These are phyloP conservation scores for Begonia masoniana DNA, from an alignment of 306 rosid genomes.

Conservation along the genomic window DNA sequence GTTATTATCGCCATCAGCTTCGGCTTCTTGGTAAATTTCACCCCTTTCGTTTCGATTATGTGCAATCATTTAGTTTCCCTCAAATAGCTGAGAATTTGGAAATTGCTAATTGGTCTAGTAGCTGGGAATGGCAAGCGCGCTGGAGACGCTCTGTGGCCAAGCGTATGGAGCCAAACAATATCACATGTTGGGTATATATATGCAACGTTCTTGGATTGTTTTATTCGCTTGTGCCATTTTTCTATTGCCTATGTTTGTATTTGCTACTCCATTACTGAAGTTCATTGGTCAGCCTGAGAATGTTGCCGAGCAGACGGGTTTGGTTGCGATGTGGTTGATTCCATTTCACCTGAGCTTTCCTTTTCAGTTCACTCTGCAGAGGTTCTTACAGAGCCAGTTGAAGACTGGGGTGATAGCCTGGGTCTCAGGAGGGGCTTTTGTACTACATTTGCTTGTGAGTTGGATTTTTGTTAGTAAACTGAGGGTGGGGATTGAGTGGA, in stretches of 20 bases:
- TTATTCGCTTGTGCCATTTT: constrained; percentile 30
- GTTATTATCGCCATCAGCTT: constrained; percentile 48
- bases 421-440: constrained; percentile 36
- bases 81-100: not conserved
- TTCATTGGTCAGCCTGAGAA: constrained; percentile 27
- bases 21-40: constrained; percentile 40
- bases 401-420: constrained; percentile 36
- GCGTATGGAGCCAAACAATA: constrained; percentile 53
- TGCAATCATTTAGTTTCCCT: not conserved
- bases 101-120: constrained; percentile 8
- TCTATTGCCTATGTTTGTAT: constrained; percentile 40
- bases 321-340: constrained; percentile 47
- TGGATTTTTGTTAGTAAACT: constrained; percentile 38
- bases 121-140: constrained; percentile 80
- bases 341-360: constrained; percentile 60
- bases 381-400: constrained; percentile 56
- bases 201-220: constrained; percentile 67
- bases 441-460: constrained; percentile 30
- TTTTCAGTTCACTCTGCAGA: constrained; percentile 46
- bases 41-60: not conserved
- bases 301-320: constrained; percentile 47
- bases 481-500: constrained; percentile 34
- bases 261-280: constrained; percentile 48
- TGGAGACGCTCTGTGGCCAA: constrained; percentile 68
- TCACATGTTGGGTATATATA: constrained; percentile 39